Percentiles rank a stretch among this genome's conserved stretches.
Evolutionary conservation across 2,329 filamentous ascomycete genomes (phyloP).

Genomic region (Fusarium humuli): DNA sequence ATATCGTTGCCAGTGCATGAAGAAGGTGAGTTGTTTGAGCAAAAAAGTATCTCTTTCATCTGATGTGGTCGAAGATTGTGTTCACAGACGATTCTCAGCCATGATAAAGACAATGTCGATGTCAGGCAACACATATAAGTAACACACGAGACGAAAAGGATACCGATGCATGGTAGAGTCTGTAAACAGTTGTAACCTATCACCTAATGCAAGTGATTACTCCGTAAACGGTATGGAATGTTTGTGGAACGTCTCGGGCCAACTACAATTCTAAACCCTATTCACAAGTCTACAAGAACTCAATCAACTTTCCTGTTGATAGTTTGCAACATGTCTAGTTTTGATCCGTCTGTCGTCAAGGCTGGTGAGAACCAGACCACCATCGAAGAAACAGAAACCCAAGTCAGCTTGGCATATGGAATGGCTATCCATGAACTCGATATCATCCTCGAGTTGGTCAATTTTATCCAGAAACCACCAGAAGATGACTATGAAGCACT

Average conservation of each 20-base stretch:
- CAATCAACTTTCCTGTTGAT: neutral
- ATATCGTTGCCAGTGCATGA: neutral
- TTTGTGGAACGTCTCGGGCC: conserved; percentile 11
- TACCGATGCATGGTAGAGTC: neutral
- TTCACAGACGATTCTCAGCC: neutral
- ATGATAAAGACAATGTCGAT: neutral
- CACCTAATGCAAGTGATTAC: neutral
- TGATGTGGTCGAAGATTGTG: neutral
- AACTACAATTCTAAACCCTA: neutral
- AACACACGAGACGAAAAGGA: neutral
- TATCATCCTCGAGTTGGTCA: conserved; percentile 26
- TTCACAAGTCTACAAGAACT: neutral
- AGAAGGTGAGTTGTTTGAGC: fast-evolving
- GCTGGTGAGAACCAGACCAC: conserved; percentile 25
- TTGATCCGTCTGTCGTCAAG: conserved; percentile 30
- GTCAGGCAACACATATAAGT: neutral
- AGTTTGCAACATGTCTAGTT: conserved; percentile 16
- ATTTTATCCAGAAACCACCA: conserved; percentile 5
- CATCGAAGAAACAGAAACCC: conserved; percentile 22
- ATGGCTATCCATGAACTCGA: conserved; percentile 33
- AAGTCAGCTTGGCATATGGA: conserved; percentile 35
- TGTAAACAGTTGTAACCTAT: neutral
- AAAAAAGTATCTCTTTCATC: neutral
- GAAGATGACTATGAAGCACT: conserved; percentile 17
- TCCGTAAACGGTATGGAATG: neutral